Conservation (phyloP, 768 basidiomycete species). For the Trametes sanguinea region DNA sequence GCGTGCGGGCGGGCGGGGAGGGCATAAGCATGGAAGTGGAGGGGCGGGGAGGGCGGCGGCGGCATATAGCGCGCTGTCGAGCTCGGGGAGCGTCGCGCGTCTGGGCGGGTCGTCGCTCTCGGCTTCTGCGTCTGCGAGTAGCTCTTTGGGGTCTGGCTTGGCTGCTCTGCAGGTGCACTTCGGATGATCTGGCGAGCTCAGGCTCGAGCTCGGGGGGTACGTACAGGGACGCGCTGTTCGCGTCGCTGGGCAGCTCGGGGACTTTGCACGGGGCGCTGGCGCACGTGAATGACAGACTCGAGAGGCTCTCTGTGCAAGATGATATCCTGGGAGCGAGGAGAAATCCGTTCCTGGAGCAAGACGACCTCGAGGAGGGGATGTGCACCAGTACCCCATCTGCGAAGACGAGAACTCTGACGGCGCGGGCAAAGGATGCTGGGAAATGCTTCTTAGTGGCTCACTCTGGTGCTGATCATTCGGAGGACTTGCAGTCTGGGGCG, state of each 20-base stretch:
- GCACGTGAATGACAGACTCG: slow-evolving; percentile 3
- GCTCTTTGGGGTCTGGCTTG: neutral
- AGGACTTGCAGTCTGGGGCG: too few species aligned
- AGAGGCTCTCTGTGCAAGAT: slow-evolving; percentile 15
- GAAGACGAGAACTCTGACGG: neutral
- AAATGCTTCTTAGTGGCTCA: neutral
- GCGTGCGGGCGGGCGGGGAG: neutral
- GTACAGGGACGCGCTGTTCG: neutral
- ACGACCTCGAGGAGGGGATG: neutral
- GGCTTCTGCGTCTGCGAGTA: neutral
- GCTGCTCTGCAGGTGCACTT: neutral
- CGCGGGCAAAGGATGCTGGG: neutral
- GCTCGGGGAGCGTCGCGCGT: neutral
- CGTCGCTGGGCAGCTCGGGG: neutral
- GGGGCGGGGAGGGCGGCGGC: slow-evolving; percentile 1
- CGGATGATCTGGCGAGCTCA: neutral
- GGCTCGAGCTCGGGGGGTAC: neutral
- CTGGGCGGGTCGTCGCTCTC: neutral
- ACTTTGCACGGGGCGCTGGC: neutral
- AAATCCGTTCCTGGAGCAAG: neutral
- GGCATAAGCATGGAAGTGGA: too few species aligned
- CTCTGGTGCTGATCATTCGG: neutral
- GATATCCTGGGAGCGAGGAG: slow-evolving; percentile 1
- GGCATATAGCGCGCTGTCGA: neutral
- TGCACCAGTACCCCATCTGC: slow-evolving; percentile 11